Percentiles rank a stretch among this genome's conserved stretches.
Evolutionary conservation across 140 eudicot species (phyloP).

Genomic region (Stevia rebaudiana): DNA sequence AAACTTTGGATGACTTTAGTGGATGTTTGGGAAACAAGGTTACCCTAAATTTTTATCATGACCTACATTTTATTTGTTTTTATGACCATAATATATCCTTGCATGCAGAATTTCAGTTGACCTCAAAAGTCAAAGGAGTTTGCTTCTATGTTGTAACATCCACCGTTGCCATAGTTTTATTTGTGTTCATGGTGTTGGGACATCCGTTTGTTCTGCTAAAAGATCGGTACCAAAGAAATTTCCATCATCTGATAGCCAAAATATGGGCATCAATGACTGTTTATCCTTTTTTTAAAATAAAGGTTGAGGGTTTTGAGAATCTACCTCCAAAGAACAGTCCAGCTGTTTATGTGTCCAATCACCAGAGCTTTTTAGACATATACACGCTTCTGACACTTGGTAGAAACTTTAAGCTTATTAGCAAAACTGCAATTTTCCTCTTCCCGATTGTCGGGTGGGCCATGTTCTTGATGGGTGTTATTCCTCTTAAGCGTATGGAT

Average conservation of each 20-base stretch:
- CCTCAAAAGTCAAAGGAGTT: slow-evolving; percentile 65
- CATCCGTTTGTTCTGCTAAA: slow-evolving; percentile 80
- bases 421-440: slow-evolving; percentile 82
- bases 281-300: slow-evolving; percentile 55
- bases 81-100: neutral
- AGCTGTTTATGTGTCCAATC: slow-evolving; percentile 88
- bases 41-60: neutral
- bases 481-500: slow-evolving; percentile 93
- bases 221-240: slow-evolving; percentile 63
- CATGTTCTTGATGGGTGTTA: slow-evolving; percentile 75
- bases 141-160: slow-evolving; percentile 75
- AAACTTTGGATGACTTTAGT: no score
- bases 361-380: slow-evolving; percentile 91
- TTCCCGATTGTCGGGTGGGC: slow-evolving; percentile 94
- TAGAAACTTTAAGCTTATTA: slow-evolving; percentile 77
- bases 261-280: slow-evolving; percentile 62
- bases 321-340: slow-evolving; percentile 68
- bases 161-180: slow-evolving; percentile 48
- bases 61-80: neutral
- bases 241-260: slow-evolving; percentile 64
- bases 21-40: no score
- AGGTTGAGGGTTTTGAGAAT: slow-evolving; percentile 64
- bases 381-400: slow-evolving; percentile 78
- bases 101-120: slow-evolving; percentile 45
- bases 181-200: slow-evolving; percentile 65